These are phyloP conservation scores for Sporothrix mexicana DNA, from an alignment of 2,329 filamentous ascomycete species.

Conservation along the genomic window DNA sequence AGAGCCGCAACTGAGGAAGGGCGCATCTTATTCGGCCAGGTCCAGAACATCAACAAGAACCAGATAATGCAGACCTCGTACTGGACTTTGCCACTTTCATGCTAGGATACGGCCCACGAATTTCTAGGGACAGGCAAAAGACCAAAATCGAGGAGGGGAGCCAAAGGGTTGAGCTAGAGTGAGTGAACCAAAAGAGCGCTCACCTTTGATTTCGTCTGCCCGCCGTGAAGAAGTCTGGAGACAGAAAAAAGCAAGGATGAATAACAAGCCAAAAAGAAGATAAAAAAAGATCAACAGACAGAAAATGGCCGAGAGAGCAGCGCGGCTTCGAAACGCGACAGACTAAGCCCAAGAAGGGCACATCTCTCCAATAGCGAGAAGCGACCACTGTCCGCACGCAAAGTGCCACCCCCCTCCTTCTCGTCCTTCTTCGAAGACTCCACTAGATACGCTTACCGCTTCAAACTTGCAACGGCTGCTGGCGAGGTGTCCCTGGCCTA, in stretches of 20 bases:
- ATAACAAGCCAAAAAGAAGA: background rate
- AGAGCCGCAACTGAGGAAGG: background rate
- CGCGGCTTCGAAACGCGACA: conserved; percentile 16
- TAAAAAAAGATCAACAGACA: background rate
- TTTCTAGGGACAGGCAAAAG: background rate
- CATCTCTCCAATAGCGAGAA: conserved; percentile 12
- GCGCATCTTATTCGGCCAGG: background rate
- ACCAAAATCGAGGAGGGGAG: background rate
- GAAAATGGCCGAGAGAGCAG: conserved; percentile 7
- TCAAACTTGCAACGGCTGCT: conserved; percentile 38
- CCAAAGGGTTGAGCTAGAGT: too few relatives aligned
- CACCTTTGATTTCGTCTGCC: background rate
- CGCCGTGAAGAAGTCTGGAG: background rate
- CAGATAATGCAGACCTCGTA: background rate
- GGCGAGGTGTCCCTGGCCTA: conserved; percentile 37
- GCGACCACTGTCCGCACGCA: background rate
- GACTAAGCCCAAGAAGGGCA: background rate
- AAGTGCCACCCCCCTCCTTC: background rate
- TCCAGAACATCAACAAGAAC: conserved; percentile 18
- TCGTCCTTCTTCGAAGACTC: conserved; percentile 28
- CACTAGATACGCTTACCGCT: conserved; percentile 36
- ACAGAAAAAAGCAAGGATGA: background rate
- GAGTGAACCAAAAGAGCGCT: background rate
- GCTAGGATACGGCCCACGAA: conserved; percentile 2
- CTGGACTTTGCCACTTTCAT: conserved; percentile 24